Evolutionary conservation across 495 filamentous ascomycete species (phyloP).

Genomic region (Penicillium atrosanguineum): DNA sequence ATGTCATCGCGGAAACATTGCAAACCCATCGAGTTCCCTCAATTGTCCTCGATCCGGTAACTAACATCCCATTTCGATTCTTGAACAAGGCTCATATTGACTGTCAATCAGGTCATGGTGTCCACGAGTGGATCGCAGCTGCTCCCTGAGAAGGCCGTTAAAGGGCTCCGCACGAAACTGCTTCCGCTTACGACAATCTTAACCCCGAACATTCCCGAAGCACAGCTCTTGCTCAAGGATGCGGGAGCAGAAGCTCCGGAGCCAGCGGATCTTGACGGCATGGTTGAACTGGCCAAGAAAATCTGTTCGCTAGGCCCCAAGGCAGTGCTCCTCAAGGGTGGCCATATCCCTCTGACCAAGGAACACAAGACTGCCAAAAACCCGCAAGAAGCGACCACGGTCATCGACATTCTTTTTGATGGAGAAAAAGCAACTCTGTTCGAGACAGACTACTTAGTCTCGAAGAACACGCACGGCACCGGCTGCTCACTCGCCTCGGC

Average conservation of each 20-base stretch:
- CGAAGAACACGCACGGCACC: constrained; percentile 89
- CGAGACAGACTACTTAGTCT: constrained; percentile 64
- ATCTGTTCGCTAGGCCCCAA: constrained; percentile 68
- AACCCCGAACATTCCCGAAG: constrained; percentile 93
- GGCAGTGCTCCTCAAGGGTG: constrained; percentile 87
- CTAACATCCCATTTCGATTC: neutral
- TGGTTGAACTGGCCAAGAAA: constrained; percentile 65
- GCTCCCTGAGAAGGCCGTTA: constrained; percentile 66
- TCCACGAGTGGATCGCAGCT: constrained; percentile 80
- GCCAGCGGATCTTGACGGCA: constrained; percentile 53
- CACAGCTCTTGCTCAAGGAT: constrained; percentile 65
- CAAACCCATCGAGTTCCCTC: constrained; percentile 54
- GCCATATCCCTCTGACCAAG: constrained; percentile 76
- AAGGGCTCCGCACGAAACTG: constrained; percentile 59
- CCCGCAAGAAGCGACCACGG: constrained; percentile 56
- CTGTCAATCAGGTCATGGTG: constrained; percentile 75
- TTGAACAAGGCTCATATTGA: constrained; percentile 6
- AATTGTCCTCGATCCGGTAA: constrained; percentile 83
- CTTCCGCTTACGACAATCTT: constrained; percentile 77
- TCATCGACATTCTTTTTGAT: constrained; percentile 75
- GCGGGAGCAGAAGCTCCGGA: constrained; percentile 48
- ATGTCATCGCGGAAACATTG: constrained; percentile 69
- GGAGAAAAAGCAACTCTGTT: constrained; percentile 49
- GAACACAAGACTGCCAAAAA: constrained; percentile 51
- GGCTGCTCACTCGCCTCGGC: constrained; percentile 94